Conservation (phyloP, 345 rosid genomes). For the Moricandia moricandioides region DNA sequence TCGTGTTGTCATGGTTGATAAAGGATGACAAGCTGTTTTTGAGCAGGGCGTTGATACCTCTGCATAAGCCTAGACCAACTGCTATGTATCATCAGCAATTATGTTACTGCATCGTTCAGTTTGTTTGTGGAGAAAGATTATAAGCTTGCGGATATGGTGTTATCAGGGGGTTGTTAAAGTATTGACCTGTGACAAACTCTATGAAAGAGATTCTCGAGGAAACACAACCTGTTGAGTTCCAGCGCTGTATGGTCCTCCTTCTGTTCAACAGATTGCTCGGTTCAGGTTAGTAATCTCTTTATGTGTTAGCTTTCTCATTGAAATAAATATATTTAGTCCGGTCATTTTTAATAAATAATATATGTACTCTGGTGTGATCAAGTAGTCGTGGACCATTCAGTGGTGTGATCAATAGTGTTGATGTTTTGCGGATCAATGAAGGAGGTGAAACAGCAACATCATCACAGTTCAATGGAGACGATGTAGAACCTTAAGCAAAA, state of each 20-base stretch:
- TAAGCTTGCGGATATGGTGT: constrained; percentile 86
- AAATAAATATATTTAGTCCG: too few relatives aligned
- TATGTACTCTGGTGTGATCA: too few relatives aligned
- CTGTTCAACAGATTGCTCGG: too few relatives aligned
- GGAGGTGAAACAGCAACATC: not conserved
- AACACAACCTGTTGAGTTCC: too few relatives aligned
- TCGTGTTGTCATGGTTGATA: constrained; percentile 28
- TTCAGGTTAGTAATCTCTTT: too few relatives aligned
- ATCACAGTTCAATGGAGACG: too few relatives aligned
- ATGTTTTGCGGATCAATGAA: constrained; percentile 46
- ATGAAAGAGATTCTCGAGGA: constrained; percentile 88
- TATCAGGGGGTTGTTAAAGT: constrained; percentile 78
- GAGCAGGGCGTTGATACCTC: constrained; percentile 40
- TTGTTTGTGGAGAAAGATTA: constrained; percentile 85
- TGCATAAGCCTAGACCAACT: constrained; percentile 77
- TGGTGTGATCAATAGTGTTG: constrained; percentile 24
- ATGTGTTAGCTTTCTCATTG: too few relatives aligned
- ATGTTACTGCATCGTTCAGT: constrained; percentile 79
- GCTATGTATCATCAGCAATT: constrained; percentile 74
- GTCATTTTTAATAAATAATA: too few relatives aligned
- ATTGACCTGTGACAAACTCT: constrained; percentile 87
- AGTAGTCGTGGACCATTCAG: constrained; percentile 56
- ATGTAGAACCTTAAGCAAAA: constrained; percentile 11
- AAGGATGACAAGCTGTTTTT: too few relatives aligned
- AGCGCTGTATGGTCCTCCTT: too few relatives aligned